Evolutionary conservation across 2,329 filamentous ascomycete genomes (phyloP).

Genomic region (Magnaporthiopsis rhizophila): DNA sequence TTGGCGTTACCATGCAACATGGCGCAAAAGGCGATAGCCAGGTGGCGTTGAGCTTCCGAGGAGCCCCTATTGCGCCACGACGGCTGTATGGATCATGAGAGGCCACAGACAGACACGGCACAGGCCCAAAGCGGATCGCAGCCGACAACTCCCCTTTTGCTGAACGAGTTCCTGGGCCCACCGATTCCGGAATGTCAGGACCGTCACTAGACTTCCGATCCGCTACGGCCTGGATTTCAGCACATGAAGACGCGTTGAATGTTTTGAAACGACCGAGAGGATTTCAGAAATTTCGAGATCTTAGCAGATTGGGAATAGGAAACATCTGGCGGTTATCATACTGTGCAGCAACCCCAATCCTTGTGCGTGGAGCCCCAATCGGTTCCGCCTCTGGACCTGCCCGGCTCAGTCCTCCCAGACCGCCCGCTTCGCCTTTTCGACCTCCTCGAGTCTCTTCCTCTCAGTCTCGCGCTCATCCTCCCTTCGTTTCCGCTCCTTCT

Average conservation of each 20-base stretch:
- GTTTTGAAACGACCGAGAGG: not conserved
- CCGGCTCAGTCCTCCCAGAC: slow-evolving; percentile 66
- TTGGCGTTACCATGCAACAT: slow-evolving; percentile 43
- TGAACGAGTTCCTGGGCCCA: not conserved
- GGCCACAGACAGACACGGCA: not conserved
- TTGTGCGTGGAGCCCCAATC: not conserved
- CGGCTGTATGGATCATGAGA: not conserved
- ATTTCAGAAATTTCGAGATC: not conserved
- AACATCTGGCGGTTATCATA: not conserved
- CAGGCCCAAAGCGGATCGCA: not conserved
- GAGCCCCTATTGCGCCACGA: slow-evolving; percentile 25
- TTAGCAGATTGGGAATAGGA: not conserved
- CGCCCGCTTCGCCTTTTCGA: slow-evolving; percentile 70
- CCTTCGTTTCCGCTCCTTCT: slow-evolving; percentile 73
- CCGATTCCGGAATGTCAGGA: not conserved
- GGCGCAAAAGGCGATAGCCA: slow-evolving; percentile 24
- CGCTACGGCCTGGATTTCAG: not conserved
- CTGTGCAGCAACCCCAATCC: not conserved
- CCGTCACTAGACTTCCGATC: not conserved
- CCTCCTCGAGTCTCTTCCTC: slow-evolving; percentile 51
- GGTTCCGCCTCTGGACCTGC: too few species aligned
- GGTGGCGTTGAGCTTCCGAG: slow-evolving; percentile 45
- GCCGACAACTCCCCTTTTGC: not conserved
- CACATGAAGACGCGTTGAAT: not conserved
- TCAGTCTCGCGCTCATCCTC: slow-evolving; percentile 65